Percentiles rank a stretch among this genome's conserved stretches.
phyloP scores from a whole-genome alignment of 2,329 filamentous ascomycete species.

The Atkinsonella texensis region DNA sequence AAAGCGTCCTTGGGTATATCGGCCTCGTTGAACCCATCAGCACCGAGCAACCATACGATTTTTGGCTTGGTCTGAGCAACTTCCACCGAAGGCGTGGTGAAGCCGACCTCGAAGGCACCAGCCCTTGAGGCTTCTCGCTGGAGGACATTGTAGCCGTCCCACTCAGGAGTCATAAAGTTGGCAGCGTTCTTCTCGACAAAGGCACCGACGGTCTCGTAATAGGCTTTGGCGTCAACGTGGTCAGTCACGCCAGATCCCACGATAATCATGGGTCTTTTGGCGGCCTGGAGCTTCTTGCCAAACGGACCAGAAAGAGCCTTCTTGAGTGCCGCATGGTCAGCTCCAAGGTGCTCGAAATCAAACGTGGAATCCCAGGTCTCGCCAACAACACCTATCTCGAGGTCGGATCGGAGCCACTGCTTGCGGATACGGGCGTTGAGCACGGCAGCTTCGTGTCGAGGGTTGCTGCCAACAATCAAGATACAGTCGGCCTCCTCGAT shows the following conservation, averaged over 20 bases:
- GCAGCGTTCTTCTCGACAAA: slow-evolving; percentile 90
- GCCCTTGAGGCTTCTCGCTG: slow-evolving; percentile 86
- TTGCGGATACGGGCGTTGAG: slow-evolving; percentile 95
- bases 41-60: slow-evolving; percentile 92
- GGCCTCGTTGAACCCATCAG: slow-evolving; percentile 74
- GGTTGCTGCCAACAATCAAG: slow-evolving; percentile 88
- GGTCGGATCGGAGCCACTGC: slow-evolving; percentile 91
- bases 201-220: slow-evolving; percentile 78
- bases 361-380: slow-evolving; percentile 90
- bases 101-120: slow-evolving; percentile 92
- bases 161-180: slow-evolving; percentile 80
- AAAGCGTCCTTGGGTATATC: slow-evolving; percentile 95
- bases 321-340: slow-evolving; percentile 70
- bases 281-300: slow-evolving; percentile 79
- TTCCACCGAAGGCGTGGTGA: slow-evolving; percentile 69
- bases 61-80: slow-evolving; percentile 82
- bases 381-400: slow-evolving; percentile 84
- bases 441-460: slow-evolving; percentile 86
- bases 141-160: slow-evolving; percentile 96
- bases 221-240: slow-evolving; percentile 79
- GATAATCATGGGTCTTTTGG: slow-evolving; percentile 93
- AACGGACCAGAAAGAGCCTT: slow-evolving; percentile 74
- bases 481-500: slow-evolving; percentile 90
- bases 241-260: slow-evolving; percentile 87
- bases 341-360: slow-evolving; percentile 83